These are phyloP conservation scores for Dendryphion nanum DNA, from an alignment of 2,329 filamentous ascomycete genomes.

Conservation along the genomic window DNA sequence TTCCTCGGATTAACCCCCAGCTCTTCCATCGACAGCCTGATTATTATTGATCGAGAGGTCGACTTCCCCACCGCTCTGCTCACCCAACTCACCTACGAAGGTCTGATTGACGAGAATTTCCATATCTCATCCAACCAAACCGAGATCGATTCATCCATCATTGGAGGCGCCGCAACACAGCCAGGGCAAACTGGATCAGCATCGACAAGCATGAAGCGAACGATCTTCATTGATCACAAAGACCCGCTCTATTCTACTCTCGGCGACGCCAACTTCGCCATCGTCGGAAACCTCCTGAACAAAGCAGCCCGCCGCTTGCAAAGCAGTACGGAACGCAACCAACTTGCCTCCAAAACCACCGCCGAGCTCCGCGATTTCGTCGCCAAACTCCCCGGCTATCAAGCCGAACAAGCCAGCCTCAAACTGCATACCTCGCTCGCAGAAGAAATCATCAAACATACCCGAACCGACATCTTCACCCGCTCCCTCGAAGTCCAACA, in stretches of 20 bases:
- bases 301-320: constrained; percentile 84
- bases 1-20: constrained; percentile 75
- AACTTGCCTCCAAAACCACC: constrained; percentile 76
- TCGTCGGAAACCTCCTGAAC: constrained; percentile 85
- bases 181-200: constrained; percentile 49
- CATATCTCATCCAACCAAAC: constrained; percentile 89
- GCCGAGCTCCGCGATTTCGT: constrained; percentile 93
- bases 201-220: constrained; percentile 68
- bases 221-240: constrained; percentile 82
- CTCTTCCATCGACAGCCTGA: constrained; percentile 81
- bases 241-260: constrained; percentile 87
- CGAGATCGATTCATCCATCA: constrained; percentile 86
- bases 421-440: constrained; percentile 88
- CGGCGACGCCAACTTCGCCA: constrained; percentile 90
- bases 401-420: constrained; percentile 90
- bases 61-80: constrained; percentile 90
- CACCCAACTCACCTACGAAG: constrained; percentile 95
- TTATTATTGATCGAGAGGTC: constrained; percentile 93
- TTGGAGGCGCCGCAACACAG: constrained; percentile 69
- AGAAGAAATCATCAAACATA: constrained; percentile 94
- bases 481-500: constrained; percentile 91
- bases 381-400: constrained; percentile 85
- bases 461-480: constrained; percentile 83
- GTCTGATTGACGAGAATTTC: constrained; percentile 89
- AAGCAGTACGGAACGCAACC: constrained; percentile 83